phyloP scores from a whole-genome alignment of 108 stramenopile genomes.

The Aurantiochytrium sp. region DNA sequence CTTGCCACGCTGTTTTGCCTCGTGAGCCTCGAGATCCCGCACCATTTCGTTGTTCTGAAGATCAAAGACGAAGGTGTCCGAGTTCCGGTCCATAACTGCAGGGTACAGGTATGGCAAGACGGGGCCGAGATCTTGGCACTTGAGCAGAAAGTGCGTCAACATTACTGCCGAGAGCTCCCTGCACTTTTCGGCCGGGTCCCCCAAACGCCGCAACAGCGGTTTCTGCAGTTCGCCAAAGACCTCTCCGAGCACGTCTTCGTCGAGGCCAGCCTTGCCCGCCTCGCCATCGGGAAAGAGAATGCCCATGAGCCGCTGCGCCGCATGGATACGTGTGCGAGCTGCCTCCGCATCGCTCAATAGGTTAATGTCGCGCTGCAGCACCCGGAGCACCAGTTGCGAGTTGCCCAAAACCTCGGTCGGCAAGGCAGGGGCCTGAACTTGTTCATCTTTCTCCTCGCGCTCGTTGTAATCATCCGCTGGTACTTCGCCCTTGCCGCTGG shows the following conservation, averaged over 20 bases:
- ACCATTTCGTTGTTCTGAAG: conserved; percentile 34
- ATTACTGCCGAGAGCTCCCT: neutral
- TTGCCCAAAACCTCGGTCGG: neutral
- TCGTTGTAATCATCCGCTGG: too few species aligned
- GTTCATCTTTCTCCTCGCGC: neutral
- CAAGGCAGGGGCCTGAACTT: neutral
- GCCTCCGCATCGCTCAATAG: neutral
- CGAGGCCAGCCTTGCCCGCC: neutral
- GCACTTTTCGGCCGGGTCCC: neutral
- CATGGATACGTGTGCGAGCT: neutral
- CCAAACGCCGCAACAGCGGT: neutral
- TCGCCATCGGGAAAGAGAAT: neutral
- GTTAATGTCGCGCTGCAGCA: conserved; percentile 4
- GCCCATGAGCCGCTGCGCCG: neutral
- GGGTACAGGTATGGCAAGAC: neutral
- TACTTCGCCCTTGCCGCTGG: too few species aligned
- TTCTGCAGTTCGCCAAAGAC: conserved; percentile 9
- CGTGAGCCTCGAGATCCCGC: conserved; percentile 29
- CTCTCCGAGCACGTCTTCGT: neutral
- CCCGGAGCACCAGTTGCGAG: neutral
- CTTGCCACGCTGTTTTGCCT: conserved; percentile 33
- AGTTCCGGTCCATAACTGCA: neutral
- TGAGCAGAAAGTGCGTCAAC: neutral
- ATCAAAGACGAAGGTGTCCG: neutral
- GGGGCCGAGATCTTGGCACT: neutral